phyloP scores from a whole-genome alignment of 352 stramenopile genomes.

The Globisporangium ultimum region DNA sequence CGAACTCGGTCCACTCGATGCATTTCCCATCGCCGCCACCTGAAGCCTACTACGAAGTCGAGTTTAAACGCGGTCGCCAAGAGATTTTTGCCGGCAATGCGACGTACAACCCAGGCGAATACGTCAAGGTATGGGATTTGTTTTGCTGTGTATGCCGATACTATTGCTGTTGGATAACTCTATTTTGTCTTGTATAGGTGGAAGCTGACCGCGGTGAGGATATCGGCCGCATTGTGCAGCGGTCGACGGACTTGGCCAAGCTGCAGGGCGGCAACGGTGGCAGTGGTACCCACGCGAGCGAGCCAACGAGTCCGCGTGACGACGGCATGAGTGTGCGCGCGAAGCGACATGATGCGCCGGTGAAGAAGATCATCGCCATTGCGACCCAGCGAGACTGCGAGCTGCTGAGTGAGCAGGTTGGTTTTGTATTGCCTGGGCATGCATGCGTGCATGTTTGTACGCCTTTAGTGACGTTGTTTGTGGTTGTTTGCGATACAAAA shows the following conservation, averaged over 20 bases:
- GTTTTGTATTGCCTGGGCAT: neutral
- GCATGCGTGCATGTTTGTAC: slow-evolving; percentile 1
- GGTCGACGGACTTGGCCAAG: slow-evolving; percentile 83
- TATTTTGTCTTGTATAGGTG: slow-evolving; percentile 56
- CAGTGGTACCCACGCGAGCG: slow-evolving; percentile 9
- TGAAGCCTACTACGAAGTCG: slow-evolving; percentile 91
- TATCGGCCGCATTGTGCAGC: slow-evolving; percentile 92
- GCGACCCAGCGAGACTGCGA: slow-evolving; percentile 92
- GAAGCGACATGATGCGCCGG: slow-evolving; percentile 68
- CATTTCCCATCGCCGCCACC: slow-evolving; percentile 60
- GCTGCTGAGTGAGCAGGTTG: slow-evolving; percentile 84
- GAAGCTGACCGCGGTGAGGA: slow-evolving; percentile 97
- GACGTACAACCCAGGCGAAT: slow-evolving; percentile 90
- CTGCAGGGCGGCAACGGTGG: slow-evolving; percentile 22
- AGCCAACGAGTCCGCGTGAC: slow-evolving; percentile 29
- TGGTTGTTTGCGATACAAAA: neutral
- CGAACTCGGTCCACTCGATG: neutral
- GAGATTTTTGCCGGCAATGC: slow-evolving; percentile 89
- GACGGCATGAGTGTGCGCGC: slow-evolving; percentile 33
- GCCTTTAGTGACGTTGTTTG: neutral
- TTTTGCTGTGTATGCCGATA: neutral
- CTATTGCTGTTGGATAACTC: neutral
- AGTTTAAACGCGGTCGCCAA: slow-evolving; percentile 93
- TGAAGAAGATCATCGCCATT: slow-evolving; percentile 92
- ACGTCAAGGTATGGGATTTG: slow-evolving; percentile 79